Percentiles rank a stretch among this genome's conserved stretches.
Evolutionary conservation across 768 basidiomycete genomes (phyloP).

Genomic region (Imleria badia): DNA sequence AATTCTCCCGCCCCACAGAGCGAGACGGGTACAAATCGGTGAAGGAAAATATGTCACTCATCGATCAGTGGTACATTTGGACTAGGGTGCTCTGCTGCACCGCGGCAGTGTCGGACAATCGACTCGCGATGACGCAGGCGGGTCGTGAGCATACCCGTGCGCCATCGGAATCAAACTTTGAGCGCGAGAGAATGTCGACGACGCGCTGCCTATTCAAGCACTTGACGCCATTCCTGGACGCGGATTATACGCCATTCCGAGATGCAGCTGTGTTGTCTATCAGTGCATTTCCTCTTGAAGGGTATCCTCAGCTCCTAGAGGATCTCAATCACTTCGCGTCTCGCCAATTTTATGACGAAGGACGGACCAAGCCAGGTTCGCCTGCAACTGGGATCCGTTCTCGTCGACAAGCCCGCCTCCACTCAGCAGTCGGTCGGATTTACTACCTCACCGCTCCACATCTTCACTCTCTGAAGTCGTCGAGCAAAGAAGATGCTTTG

Average conservation of each 20-base stretch:
- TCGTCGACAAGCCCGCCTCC: constrained; percentile 74
- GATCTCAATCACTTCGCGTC: constrained; percentile 79
- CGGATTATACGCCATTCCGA: constrained; percentile 79
- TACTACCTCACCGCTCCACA: constrained; percentile 83
- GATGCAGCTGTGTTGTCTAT: constrained; percentile 87
- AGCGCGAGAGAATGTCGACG: constrained; percentile 79
- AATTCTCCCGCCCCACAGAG: constrained; percentile 45
- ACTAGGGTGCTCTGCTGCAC: constrained; percentile 85
- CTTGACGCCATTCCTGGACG: constrained; percentile 83
- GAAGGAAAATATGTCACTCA: constrained; percentile 53
- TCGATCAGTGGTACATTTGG: constrained; percentile 85
- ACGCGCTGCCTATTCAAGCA: constrained; percentile 83
- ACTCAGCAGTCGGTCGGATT: constrained; percentile 85
- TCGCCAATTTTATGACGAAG: constrained; percentile 78
- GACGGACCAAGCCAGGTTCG: constrained; percentile 47
- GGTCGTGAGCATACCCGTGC: constrained; percentile 69
- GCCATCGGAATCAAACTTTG: constrained; percentile 72
- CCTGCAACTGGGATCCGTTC: constrained; percentile 51
- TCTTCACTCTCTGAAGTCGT: constrained; percentile 66
- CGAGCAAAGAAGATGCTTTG: constrained; percentile 69
- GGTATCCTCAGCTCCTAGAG: constrained; percentile 80
- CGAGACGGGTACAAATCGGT: constrained; percentile 53
- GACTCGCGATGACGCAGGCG: constrained; percentile 50
- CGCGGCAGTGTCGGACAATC: constrained; percentile 61
- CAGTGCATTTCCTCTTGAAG: constrained; percentile 76